Evolutionary conservation across 2,329 filamentous ascomycete genomes (phyloP).

Genomic region (Fusarium mexicanum): DNA sequence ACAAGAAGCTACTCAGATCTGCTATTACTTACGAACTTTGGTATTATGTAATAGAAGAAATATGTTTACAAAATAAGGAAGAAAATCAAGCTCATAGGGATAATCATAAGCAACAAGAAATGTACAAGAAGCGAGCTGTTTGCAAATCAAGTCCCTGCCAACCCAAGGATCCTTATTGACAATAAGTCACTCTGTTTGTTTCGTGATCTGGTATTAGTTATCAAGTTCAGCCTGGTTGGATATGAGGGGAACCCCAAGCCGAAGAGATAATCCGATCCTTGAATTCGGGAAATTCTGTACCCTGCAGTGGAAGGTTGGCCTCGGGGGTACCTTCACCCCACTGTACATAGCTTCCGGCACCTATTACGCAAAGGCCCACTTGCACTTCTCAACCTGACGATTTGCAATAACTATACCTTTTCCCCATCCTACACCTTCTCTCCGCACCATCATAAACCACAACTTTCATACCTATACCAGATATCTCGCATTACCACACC

Average conservation of each 20-base stretch:
- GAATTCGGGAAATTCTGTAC: slow-evolving; percentile 34
- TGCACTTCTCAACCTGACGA: slow-evolving; percentile 50
- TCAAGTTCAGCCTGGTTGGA: background rate
- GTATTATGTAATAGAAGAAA: background rate
- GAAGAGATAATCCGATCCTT: slow-evolving; percentile 43
- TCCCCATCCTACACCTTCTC: slow-evolving; percentile 43
- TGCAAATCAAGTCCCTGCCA: background rate
- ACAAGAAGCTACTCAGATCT: background rate
- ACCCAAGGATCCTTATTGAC: background rate
- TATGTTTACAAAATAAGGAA: background rate
- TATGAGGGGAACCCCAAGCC: slow-evolving; percentile 9
- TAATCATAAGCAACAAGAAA: background rate
- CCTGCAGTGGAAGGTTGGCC: slow-evolving; percentile 32
- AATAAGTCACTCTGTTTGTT: background rate
- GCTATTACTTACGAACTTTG: background rate
- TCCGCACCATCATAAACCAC: slow-evolving; percentile 44
- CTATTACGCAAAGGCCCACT: slow-evolving; percentile 55
- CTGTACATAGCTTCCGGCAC: slow-evolving; percentile 38
- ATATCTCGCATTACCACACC: slow-evolving; percentile 21
- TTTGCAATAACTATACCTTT: slow-evolving; percentile 47
- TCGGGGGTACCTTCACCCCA: slow-evolving; percentile 36
- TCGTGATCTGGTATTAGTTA: background rate
- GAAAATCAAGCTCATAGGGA: background rate
- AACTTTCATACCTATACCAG: slow-evolving; percentile 31
- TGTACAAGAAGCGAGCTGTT: too few species aligned